Conservation (phyloP, 2,329 filamentous ascomycete genomes). For the Alternaria triticimaculans region DNA sequence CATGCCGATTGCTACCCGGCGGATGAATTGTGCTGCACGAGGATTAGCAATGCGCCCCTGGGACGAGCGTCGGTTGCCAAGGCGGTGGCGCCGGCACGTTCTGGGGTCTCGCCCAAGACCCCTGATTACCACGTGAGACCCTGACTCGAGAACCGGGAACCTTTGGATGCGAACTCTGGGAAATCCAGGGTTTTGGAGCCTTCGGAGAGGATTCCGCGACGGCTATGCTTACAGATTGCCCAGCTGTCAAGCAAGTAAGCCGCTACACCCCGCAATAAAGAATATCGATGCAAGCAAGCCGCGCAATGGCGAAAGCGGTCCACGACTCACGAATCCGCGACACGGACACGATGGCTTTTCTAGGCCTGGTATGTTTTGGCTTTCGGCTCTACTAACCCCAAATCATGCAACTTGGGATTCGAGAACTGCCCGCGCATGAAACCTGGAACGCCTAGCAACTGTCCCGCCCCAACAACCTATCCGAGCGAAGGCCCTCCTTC, state of each 20-base stretch:
- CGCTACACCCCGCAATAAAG: neutral
- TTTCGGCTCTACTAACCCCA: conserved; percentile 18
- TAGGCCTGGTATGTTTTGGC: conserved; percentile 21
- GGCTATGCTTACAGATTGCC: neutral
- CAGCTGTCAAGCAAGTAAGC: neutral
- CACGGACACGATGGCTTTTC: conserved; percentile 22
- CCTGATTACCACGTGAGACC: conserved; percentile 18
- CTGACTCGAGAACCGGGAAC: conserved; percentile 18
- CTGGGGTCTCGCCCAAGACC: conserved; percentile 2
- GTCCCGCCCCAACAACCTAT: conserved; percentile 22
- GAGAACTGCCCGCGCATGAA: conserved; percentile 27
- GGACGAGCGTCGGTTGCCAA: conserved; percentile 17
- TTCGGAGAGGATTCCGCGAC: conserved; percentile 1
- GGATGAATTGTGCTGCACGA: conserved; percentile 5
- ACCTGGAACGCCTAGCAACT: conserved; percentile 13
- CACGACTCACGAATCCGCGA: conserved; percentile 7
- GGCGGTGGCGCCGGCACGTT: conserved; percentile 12
- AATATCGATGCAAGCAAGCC: neutral
- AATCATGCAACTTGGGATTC: conserved; percentile 19
- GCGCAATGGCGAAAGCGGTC: neutral
- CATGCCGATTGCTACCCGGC: conserved; percentile 2
- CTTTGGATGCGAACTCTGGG: neutral
- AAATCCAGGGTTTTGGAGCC: neutral
- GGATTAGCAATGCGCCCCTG: conserved; percentile 20
- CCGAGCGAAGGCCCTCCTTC: conserved; percentile 8